Evolutionary conservation across 352 stramenopile genomes (phyloP).

Genomic region (Phytopythium delawarense): DNA sequence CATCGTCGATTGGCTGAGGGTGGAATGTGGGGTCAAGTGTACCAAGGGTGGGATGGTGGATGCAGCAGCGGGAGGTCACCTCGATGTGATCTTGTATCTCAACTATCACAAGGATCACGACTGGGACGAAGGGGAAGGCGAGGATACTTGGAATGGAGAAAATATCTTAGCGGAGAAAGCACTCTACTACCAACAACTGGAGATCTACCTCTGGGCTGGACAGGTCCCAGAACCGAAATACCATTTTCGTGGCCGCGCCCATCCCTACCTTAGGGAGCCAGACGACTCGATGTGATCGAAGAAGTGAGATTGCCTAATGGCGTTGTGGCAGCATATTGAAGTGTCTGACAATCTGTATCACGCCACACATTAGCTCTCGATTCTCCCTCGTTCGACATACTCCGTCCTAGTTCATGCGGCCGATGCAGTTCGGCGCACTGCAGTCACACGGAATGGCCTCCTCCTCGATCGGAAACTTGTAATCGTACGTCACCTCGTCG

Average conservation of each 20-base stretch:
- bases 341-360: too few species aligned
- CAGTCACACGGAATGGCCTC: slow-evolving; percentile 92
- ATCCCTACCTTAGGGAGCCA: too few species aligned
- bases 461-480: slow-evolving; percentile 97
- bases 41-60: slow-evolving; percentile 19
- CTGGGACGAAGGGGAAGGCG: too few species aligned
- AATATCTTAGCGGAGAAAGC: too few species aligned
- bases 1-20: slow-evolving; percentile 25
- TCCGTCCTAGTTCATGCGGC: slow-evolving; percentile 91
- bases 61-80: slow-evolving; percentile 15
- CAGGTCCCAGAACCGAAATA: too few species aligned
- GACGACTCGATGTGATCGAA: too few species aligned
- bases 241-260: too few species aligned
- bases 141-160: too few species aligned
- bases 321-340: too few species aligned
- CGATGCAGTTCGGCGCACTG: slow-evolving; percentile 92
- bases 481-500: slow-evolving; percentile 96
- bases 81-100: slow-evolving; percentile 1
- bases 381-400: neutral
- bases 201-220: too few species aligned
- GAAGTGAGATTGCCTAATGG: too few species aligned
- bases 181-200: too few species aligned
- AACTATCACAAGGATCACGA: neutral
- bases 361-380: neutral
- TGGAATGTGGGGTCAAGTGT: slow-evolving; percentile 16